Evolutionary conservation across 371 early-diverging fungal species (phyloP).

Genomic region (Rhizomucor miehei): DNA sequence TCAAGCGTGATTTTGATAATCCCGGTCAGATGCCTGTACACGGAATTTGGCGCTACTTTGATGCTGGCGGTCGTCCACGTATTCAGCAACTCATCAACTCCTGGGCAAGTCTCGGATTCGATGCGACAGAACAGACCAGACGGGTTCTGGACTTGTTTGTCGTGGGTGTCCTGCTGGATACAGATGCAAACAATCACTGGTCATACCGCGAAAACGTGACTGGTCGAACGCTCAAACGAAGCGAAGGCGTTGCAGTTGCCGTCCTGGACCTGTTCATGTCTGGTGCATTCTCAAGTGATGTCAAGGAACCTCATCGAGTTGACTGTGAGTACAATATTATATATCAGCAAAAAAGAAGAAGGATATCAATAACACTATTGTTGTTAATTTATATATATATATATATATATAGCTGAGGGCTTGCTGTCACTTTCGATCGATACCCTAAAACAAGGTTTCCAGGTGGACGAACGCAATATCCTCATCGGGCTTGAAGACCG

Average conservation of each 20-base stretch:
- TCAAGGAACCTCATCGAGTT: constrained; percentile 65
- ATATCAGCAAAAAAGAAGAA: not conserved
- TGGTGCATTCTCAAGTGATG: constrained; percentile 75
- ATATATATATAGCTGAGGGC: constrained; percentile 35
- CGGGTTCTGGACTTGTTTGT: constrained; percentile 83
- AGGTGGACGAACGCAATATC: constrained; percentile 50
- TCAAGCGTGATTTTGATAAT: constrained; percentile 65
- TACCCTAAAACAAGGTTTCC: constrained; percentile 65
- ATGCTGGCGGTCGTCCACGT: constrained; percentile 58
- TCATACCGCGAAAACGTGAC: constrained; percentile 58
- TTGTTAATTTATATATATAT: too few relatives aligned
- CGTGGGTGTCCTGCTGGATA: constrained; percentile 87
- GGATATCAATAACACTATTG: too few relatives aligned
- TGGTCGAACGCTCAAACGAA: constrained; percentile 57
- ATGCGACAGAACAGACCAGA: constrained; percentile 61
- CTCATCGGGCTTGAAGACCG: constrained; percentile 82
- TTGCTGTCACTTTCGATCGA: constrained; percentile 55
- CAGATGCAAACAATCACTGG: constrained; percentile 86
- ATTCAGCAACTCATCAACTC: constrained; percentile 54
- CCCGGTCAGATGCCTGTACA: constrained; percentile 75
- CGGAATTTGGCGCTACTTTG: constrained; percentile 88
- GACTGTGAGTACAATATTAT: constrained; percentile 54
- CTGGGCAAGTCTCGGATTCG: constrained; percentile 38
- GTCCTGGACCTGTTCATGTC: constrained; percentile 78
- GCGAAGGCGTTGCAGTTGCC: constrained; percentile 88